Base-by-base conservation (phyloP, 2,329 filamentous ascomycete species). In the Fusarium sp. region DNA sequence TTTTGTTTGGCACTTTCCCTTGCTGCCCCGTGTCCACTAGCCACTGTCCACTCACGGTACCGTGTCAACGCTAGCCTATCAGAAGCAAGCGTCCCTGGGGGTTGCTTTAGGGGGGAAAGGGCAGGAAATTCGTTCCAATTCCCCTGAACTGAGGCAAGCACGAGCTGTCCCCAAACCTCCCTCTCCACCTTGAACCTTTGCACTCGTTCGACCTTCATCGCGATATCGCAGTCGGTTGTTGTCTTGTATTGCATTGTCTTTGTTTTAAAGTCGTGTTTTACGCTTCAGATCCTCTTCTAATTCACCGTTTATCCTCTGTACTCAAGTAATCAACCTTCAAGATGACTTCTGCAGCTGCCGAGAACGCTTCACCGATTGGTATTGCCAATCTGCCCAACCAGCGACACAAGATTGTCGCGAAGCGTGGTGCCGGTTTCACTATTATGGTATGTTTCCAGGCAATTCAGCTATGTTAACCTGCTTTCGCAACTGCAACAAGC, bases 391-490 rank as follows among this genome's bases (percentile, higher is more conserved):
- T 91, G 78, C 89, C 89, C 75, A 91, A 91, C 84, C 89, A 91
- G 85, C 86, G 89, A 77, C 89, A 92, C 84, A 92, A 92, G 84
- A 92, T 92, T 79, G 89, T 92, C 78, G 87, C 86, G 69, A 90
- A 92, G 84, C 92, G 97, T 84, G 96, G 96, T 84, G 97, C 96
- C 78, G 93, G 94, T 79, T 99, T 99, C 85, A 99, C 96, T 73
- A 98, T 99, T 79, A 99, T 99, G 96, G 96, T 98, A 86, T 69
- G 86, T 66, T 58, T 46, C 23, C 28, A 39, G 7, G 11, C 37
- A 50, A 20, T 23, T 28, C 26, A 8, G 15, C 31, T 16, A 31
- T 49, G 28, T 21, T 38, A 16, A 16, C 15, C 24, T 31, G 41
- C 24, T 44, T 8, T 8, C 21, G 33, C 38, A 28, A 8, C 28